Evolutionary conservation across 345 rosid species (phyloP), one percentile per base, ranked within the genome.

Genomic region (Dipteronia dyeriana): DNA sequence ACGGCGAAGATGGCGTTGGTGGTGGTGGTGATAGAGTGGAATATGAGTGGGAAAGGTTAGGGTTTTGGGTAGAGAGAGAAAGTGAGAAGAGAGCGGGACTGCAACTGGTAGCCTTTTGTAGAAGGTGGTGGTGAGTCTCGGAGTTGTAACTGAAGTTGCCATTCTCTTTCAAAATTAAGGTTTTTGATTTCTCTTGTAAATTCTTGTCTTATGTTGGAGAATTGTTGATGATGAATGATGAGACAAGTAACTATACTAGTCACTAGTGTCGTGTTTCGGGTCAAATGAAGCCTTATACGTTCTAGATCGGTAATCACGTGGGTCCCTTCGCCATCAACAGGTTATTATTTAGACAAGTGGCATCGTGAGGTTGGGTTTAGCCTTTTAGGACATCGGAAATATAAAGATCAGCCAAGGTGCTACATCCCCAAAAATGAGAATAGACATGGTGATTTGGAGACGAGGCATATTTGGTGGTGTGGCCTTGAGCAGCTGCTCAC

Each of bases 81-180:
- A 71, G 80, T 29, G 78, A 79, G 81, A 78, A 20, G 83, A 64
- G 51, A 83, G 51, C 62, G 78, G 76, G 53, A 71, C 54, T 1
- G 87, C 14, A 72, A 74, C 41, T 2, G 87, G 88, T 54, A 89
- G 80, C 23, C 75, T 89, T 53, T 69, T 79, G 82, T 83, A 81
- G 59, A 85, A 57, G 68, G 86, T 66, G 41, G 87, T 75, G 4
- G 91, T 73, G 4, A 94, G 90, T 84, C 84, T 89, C 7, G 98
- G 92, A 26, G 96, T 80, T 25, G 95, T 66, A 10, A 85, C 77
- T 68, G 85, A 78, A 9, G 85, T 59, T 9, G 88, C 90, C 91
- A 87, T 86, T 59, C 47, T 68, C 74, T 14, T 56, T 23, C 1
- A 38, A 41, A 11, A 41, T 67, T 41, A 2, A 9, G 49, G 45